Conservation (phyloP, 2,329 filamentous ascomycete species). For the Laburnicola sp. region DNA sequence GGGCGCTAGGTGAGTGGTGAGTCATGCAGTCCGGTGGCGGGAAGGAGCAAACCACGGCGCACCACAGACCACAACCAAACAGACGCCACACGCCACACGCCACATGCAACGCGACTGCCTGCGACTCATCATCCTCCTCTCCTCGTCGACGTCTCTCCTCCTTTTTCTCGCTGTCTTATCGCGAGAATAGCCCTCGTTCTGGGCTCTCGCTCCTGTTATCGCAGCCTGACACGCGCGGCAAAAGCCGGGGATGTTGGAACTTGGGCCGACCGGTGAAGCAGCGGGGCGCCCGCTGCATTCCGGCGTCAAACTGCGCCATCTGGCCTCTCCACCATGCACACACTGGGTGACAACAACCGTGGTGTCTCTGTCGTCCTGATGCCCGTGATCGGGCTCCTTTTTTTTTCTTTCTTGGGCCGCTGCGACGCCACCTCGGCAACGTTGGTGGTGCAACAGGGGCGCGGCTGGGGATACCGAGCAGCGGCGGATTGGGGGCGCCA, state of each 20-base stretch:
- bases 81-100: not conserved
- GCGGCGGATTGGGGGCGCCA: not conserved
- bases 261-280: slow-evolving; percentile 6
- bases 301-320: not conserved
- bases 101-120: too few species aligned
- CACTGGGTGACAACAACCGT: not conserved
- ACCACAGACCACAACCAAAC: not conserved
- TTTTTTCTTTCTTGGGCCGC: not conserved
- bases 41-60: slow-evolving; percentile 1
- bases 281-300: not conserved
- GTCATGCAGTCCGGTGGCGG: not conserved
- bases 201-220: not conserved
- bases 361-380: not conserved
- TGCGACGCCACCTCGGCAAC: not conserved
- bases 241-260: not conserved
- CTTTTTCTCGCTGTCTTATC: not conserved
- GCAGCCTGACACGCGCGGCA: not conserved
- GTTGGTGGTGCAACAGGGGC: not conserved
- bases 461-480: slow-evolving; percentile 1
- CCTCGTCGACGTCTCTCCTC: not conserved
- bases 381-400: too few species aligned
- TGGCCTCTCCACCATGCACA: too few species aligned
- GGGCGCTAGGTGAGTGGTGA: too few species aligned
- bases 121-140: not conserved
- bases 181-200: not conserved